A percentile compares a stretch with the other conserved stretches of the same genome.
Conservation (phyloP, 2,329 filamentous ascomycete species). For the Xenosphaeropsis pyriputrescens region DNA sequence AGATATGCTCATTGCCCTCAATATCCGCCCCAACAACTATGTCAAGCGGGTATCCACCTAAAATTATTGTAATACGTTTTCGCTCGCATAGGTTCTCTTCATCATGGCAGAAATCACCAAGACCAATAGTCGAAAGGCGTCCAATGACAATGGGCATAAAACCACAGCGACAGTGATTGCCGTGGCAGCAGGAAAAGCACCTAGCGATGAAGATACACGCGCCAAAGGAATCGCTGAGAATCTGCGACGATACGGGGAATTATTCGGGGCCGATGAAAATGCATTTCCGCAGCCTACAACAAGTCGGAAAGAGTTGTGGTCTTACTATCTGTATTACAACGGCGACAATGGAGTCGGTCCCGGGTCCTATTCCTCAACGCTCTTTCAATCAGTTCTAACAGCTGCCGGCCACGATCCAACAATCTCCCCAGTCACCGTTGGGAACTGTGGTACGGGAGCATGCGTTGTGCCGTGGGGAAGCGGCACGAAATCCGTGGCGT, state of each 20-base stretch:
- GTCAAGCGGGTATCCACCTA: conserved; percentile 7
- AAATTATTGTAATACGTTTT: conserved; percentile 9
- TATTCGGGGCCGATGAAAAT: conserved; percentile 22
- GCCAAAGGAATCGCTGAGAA: conserved; percentile 10
- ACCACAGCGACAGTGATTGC: too few relatives aligned
- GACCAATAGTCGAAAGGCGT: too few relatives aligned
- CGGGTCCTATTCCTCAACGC: conserved; percentile 23
- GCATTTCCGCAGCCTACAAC: conserved; percentile 22
- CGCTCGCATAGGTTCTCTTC: conserved; percentile 4
- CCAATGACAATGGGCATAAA: too few relatives aligned
- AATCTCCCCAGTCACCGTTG: conserved; percentile 11
- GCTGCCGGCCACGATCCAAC: conserved; percentile 22
- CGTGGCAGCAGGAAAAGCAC: too few relatives aligned
- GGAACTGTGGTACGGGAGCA: conserved; percentile 12
- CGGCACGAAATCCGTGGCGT: conserved; percentile 21
- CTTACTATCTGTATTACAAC: conserved; percentile 28
- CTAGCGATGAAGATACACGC: too few relatives aligned
- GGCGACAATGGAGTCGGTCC: conserved; percentile 28
- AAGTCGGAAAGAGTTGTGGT: conserved; percentile 24
- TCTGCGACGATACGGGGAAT: conserved; percentile 17
- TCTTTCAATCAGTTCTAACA: conserved; percentile 25
- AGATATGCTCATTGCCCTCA: too few relatives aligned
- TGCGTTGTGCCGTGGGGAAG: conserved; percentile 24
- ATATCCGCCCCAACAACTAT: too few relatives aligned
- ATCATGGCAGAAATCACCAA: too few relatives aligned